Percentiles rank a stretch among this genome's conserved stretches.
phyloP scores from a whole-genome alignment of 345 rosid genomes.

The Limnanthes douglasii region DNA sequence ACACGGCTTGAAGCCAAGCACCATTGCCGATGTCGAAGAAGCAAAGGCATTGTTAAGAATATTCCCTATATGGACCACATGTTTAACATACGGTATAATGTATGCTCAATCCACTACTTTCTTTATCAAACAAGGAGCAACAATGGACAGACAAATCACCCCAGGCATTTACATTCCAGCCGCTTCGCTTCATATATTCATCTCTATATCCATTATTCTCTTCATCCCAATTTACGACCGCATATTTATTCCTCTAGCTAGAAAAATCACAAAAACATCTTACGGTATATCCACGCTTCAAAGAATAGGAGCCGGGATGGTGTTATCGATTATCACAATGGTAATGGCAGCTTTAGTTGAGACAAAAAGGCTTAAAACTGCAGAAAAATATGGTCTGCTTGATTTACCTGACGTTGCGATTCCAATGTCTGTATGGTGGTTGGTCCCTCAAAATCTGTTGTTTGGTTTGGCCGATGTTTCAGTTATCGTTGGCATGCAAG shows the following conservation, averaged over 20 bases:
- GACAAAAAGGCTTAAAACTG: slow-evolving; percentile 28
- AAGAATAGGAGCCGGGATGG: slow-evolving; percentile 59
- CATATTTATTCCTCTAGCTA: slow-evolving; percentile 48
- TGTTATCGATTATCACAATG: slow-evolving; percentile 44
- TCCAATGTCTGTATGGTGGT: slow-evolving; percentile 75
- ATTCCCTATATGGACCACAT: slow-evolving; percentile 62
- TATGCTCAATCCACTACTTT: slow-evolving; percentile 56
- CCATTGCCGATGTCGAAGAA: slow-evolving; percentile 61
- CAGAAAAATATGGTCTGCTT: slow-evolving; percentile 27
- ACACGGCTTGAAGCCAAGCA: slow-evolving; percentile 27
- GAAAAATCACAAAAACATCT: slow-evolving; percentile 36
- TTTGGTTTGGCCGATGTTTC: slow-evolving; percentile 46
- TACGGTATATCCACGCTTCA: slow-evolving; percentile 69
- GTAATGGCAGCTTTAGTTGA: slow-evolving; percentile 44
- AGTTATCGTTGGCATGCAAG: slow-evolving; percentile 64
- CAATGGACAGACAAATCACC: slow-evolving; percentile 39
- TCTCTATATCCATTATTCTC: slow-evolving; percentile 49
- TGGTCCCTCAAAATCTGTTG: slow-evolving; percentile 61
- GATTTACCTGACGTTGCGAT: slow-evolving; percentile 33
- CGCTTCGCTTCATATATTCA: slow-evolving; percentile 50
- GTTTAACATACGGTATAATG: slow-evolving; percentile 45
- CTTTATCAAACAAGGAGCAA: slow-evolving; percentile 74
- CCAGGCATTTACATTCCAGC: slow-evolving; percentile 46
- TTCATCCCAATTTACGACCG: slow-evolving; percentile 47
- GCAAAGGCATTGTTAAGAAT: slow-evolving; percentile 55